A percentile compares a stretch with the other conserved stretches of the same genome.
Conservation (phyloP, 768 basidiomycete genomes). For the Leccinum subgranulosum region DNA sequence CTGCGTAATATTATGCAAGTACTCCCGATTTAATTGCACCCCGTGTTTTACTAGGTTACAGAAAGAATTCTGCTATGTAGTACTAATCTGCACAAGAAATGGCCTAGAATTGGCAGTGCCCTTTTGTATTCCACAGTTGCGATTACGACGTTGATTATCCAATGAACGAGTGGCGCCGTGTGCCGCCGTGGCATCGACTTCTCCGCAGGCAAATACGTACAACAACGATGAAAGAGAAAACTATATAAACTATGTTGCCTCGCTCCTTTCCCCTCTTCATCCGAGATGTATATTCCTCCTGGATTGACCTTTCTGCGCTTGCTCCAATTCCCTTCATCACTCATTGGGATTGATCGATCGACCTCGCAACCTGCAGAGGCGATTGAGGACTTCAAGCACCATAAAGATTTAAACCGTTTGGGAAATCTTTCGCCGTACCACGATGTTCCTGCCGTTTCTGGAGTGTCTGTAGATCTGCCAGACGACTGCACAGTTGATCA, state of each 20-base stretch:
- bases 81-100: too few relatives aligned
- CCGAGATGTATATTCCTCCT: constrained; percentile 18
- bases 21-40: too few relatives aligned
- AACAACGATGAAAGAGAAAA: not conserved
- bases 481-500: constrained; percentile 39
- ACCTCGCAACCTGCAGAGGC: not conserved
- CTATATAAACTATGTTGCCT: not conserved
- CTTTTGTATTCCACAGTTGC: too few relatives aligned
- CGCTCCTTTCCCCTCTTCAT: not conserved
- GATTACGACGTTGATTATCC: too few relatives aligned
- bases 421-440: constrained; percentile 39
- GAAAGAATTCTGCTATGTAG: too few relatives aligned
- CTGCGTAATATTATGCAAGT: too few relatives aligned
- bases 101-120: too few relatives aligned
- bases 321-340: constrained; percentile 12
- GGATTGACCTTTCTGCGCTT: constrained; percentile 9
- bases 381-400: not conserved
- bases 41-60: too few relatives aligned
- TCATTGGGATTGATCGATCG: not conserved
- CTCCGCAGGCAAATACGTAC: too few relatives aligned
- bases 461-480: constrained; percentile 32
- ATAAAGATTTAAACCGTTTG: constrained; percentile 15
- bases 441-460: constrained; percentile 26
- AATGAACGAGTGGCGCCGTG: too few relatives aligned
- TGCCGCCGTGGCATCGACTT: too few relatives aligned